Evolutionary conservation across 805 yeast genomes (phyloP), one percentile per base, ranked within the genome.

Genomic region (Hanseniaspora hatyaiensis): DNA sequence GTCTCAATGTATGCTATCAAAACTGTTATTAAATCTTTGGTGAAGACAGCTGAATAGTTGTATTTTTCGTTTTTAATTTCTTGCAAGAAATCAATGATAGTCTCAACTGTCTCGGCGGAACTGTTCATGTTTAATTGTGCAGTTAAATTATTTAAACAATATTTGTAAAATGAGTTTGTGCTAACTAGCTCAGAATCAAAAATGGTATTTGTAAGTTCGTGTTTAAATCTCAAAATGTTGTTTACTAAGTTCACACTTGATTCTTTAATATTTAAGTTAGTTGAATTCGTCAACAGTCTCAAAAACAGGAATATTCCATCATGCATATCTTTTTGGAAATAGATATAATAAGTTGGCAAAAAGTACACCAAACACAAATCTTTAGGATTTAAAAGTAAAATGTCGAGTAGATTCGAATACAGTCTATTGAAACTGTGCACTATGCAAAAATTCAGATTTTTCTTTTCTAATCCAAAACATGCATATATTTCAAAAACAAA

Each of bases 51-150:
- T 13, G 56, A 63, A 23, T 65, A 62, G n/a, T 56, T 44, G 12
- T 53, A 56, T 50, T 61, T 55, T 13, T 52, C 57, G 29, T 8
- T 18, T 6, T 34, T 37, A 4, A 9, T 22, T 2, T 37, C 32
- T 15, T 23, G 5, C 6, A 37, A 37, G 31, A n/a, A 16, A 9
- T 37, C 30, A n/a, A 24, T 15, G 6, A 40, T 40, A 16, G 6
- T 19, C 3, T 40, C 28, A 12, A 40, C 3, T 13, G 32, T 20
- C 3, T 29, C 16, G 4, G 5, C 5, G 0, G 69, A 66, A 26
- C 79, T 80, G 51, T 78, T 15, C 20, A 30, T 16, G 6, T 40
- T 18, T 74, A 43, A 77, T 65, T 53, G 80, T 75, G 32, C 68
- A 61, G 4, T 53, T 46, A 41, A 71, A 72, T 52, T 68, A 74